phyloP scores from a whole-genome alignment of 768 basidiomycete species.

The Serendipita sp. region DNA sequence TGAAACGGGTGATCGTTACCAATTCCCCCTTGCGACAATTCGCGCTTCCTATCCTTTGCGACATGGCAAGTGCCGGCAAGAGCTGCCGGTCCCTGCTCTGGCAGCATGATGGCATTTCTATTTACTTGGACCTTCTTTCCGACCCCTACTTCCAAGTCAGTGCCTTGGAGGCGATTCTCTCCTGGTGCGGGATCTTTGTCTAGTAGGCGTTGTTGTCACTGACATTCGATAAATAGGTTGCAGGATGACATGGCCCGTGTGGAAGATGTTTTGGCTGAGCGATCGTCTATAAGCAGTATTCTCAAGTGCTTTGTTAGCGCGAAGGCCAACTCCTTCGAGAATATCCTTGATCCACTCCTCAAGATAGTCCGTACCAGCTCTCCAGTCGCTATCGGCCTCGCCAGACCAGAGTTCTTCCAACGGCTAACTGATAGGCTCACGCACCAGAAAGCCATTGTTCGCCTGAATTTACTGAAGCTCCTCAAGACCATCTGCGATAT shows the following conservation, averaged over 20 bases:
- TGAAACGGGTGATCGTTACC: slow-evolving; percentile 75
- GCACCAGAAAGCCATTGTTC: slow-evolving; percentile 70
- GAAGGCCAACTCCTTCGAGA: slow-evolving; percentile 84
- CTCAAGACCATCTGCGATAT: slow-evolving; percentile 75
- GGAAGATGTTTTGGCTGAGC: slow-evolving; percentile 70
- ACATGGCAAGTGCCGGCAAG: slow-evolving; percentile 89
- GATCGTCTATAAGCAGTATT: slow-evolving; percentile 45
- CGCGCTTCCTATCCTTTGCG: slow-evolving; percentile 90
- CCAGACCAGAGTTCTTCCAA: slow-evolving; percentile 71
- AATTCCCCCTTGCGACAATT: slow-evolving; percentile 93
- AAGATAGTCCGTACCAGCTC: slow-evolving; percentile 78
- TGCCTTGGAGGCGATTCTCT: slow-evolving; percentile 75
- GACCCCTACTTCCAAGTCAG: slow-evolving; percentile 89
- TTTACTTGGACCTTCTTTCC: slow-evolving; percentile 63
- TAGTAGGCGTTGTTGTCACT: background rate
- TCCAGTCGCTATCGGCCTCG: slow-evolving; percentile 54
- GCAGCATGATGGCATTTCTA: slow-evolving; percentile 78
- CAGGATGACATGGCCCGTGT: slow-evolving; percentile 91
- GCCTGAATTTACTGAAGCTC: slow-evolving; percentile 77
- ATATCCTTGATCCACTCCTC: slow-evolving; percentile 78
- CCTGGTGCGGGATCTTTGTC: slow-evolving; percentile 42
- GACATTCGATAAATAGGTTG: slow-evolving; percentile 35
- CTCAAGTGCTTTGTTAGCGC: slow-evolving; percentile 67
- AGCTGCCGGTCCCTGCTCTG: slow-evolving; percentile 76
- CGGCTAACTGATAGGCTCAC: slow-evolving; percentile 69